Evolutionary conservation across 306 rosid species (phyloP).

Genomic region (Lathyrus oleraceus): DNA sequence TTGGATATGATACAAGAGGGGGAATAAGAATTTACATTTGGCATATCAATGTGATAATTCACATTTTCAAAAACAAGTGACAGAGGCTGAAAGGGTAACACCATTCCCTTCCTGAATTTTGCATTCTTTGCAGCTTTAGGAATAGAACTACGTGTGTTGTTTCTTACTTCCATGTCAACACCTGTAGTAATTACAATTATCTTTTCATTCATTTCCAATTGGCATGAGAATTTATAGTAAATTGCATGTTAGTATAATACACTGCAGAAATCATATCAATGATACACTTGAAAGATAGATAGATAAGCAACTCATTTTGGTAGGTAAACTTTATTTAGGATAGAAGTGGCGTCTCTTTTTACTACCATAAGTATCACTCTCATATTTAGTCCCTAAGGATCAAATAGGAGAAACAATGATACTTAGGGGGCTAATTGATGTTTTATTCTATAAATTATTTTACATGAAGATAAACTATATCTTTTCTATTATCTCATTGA

Average conservation of each 20-base stretch:
- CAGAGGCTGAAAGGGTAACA: slow-evolving; percentile 50
- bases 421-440: neutral
- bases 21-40: slow-evolving; percentile 39
- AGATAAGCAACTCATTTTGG: neutral
- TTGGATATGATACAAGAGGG: slow-evolving; percentile 4
- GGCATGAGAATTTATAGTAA: slow-evolving; percentile 4
- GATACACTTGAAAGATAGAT: neutral
- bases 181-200: slow-evolving; percentile 26
- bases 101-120: slow-evolving; percentile 51
- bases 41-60: slow-evolving; percentile 51
- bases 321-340: slow-evolving; percentile 2
- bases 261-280: slow-evolving; percentile 6
- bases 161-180: slow-evolving; percentile 33
- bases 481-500: slow-evolving; percentile 3
- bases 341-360: neutral
- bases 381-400: neutral
- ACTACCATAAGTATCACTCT: neutral
- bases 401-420: neutral
- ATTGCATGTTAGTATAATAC: neutral
- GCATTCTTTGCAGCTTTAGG: slow-evolving; percentile 21
- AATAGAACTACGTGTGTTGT: slow-evolving; percentile 8
- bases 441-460: neutral
- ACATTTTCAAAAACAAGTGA: slow-evolving; percentile 49
- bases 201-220: slow-evolving; percentile 17
- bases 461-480: neutral